Evolutionary conservation across 2,329 filamentous ascomycete species (phyloP), one percentile per base, ranked within the genome.

Genomic region (Sporothrix schenckii): DNA sequence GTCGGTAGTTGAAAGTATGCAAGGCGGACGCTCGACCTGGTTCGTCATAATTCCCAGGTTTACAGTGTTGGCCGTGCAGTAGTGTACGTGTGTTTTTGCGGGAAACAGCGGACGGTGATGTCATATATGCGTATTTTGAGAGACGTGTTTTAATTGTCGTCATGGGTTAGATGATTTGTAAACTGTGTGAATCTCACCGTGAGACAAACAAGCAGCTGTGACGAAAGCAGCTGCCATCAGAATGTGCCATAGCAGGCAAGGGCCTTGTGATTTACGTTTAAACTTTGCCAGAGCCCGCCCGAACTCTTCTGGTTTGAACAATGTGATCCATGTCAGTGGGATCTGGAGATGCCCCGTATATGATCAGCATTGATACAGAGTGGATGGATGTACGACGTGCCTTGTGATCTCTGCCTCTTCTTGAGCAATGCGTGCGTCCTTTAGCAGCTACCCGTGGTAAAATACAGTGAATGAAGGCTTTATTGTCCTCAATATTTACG

Each of bases 281-380:
- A 61, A 44, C n/a, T 61, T 41, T 61, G 14, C 24, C 56, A 24
- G 6, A 61, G 2, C n/a, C 14, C 10, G 24, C 7, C 2, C 27
- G 14, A n/a, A 44, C 24, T 10, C 14, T 10, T 41, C n/a, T 1
- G 34, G 34, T 34, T 34, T 34, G 34, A 58, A 16, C n/a, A 19
- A n/a, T n/a, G 30, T n/a, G 9, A 11, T 54, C 21, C 50, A 13
- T 13, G 52, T 4, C 10, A 19, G 27, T 44, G 39, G 34, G 10
- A 61, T 61, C 10, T 44, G 10, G 19, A 61, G 56, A 61, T 61
- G 56, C n/a, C 56, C 56, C 56, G 34, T 61, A 44, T 61, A 61
- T 61, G 56, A 61, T 61, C 34, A 44, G n/a, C 56, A 24, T n/a
- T 24, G 14, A n/a, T 44, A 44, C 56, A 61, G 24, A 9, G 19